A percentile compares a stretch with the other conserved stretches of the same genome.
These are phyloP conservation scores for Ascomycota sp. DNA, from an alignment of 2,329 filamentous ascomycete genomes.

Conservation along the genomic window DNA sequence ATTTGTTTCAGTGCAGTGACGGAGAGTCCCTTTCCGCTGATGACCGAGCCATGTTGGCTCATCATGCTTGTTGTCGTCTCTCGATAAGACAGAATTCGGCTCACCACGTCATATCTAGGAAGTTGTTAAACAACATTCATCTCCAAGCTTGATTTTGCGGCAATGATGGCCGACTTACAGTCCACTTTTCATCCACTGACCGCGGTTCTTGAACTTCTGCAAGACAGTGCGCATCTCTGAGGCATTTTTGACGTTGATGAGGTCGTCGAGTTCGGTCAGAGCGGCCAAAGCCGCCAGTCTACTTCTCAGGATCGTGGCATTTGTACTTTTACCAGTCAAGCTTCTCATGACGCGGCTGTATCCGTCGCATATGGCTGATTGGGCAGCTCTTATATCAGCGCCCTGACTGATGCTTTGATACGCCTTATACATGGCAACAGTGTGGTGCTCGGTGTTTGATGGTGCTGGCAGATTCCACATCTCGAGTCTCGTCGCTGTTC, in stretches of 20 bases:
- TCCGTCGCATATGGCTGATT: constrained; percentile 37
- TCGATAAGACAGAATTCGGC: constrained; percentile 59
- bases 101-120: constrained; percentile 49
- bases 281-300: constrained; percentile 43
- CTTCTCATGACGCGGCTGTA: constrained; percentile 36
- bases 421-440: constrained; percentile 52
- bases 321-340: constrained; percentile 25
- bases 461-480: constrained; percentile 80
- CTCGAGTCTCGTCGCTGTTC: constrained; percentile 60
- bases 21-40: constrained; percentile 36
- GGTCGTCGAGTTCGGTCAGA: constrained; percentile 61
- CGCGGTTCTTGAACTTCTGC: constrained; percentile 38
- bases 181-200: constrained; percentile 63
- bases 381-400: constrained; percentile 28
- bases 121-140: constrained; percentile 2
- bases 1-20: constrained; percentile 41
- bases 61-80: constrained; percentile 65
- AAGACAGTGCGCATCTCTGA: constrained; percentile 40
- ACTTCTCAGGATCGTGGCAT: constrained; percentile 28
- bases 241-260: constrained; percentile 37
- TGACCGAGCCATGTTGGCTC: constrained; percentile 43
- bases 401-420: constrained; percentile 60
- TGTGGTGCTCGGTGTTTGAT: constrained; percentile 33
- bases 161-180: constrained; percentile 29
- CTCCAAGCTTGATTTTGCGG: background rate